Evolutionary conservation across 768 basidiomycete genomes (phyloP), one percentile per base, ranked within the genome.

Genomic region (Mycena amicta): DNA sequence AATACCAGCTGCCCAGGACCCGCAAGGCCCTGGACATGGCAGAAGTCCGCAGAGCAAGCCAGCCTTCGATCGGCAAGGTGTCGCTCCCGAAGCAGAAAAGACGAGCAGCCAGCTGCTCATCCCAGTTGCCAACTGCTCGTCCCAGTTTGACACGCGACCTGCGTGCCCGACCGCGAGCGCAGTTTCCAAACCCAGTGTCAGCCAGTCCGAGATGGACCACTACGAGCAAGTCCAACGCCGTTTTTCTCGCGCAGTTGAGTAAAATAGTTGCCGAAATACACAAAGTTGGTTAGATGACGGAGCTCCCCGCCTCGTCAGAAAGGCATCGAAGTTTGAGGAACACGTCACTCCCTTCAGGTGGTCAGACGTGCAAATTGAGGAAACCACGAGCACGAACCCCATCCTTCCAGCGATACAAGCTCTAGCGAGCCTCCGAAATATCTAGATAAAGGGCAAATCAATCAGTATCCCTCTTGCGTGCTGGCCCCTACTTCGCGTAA

Each of bases 361-460:
- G 33, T 37, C n/a, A n/a, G n/a, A 37, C 33, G 8, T 37, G 8
- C 8, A 18, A 8, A 8, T 37, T 37, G 18, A 37, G 30, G n/a
- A n/a, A n/a, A n/a, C n/a, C 3, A 47, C 5, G 40, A 52, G 33
- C 37, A 70, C 81, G 69, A 66, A 84, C 91, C 92, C 90, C 90
- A 93, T 12, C 92, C 90, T 69, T 93, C 89, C 46, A 95, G 70
- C 1, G 89, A 87, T 59, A 90, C 83, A 41, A 96, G 75, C 63
- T 94, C 89, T 25, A 95, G 77, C 4, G 88, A 88, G 18, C 93
- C 93, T 11, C 93, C 92, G 65, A 95, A 95, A 70, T 95, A 95
- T 62, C 85, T 87, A 53, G 57, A 16, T n/a, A 5, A 15, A 18
- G 23, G 30, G 68, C 79, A 53, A n/a, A n/a, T n/a, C n/a, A n/a